A percentile compares a stretch with the other conserved stretches of the same genome.
phyloP scores from a whole-genome alignment of 2,329 filamentous ascomycete species.

The Blastomyces percursus region DNA sequence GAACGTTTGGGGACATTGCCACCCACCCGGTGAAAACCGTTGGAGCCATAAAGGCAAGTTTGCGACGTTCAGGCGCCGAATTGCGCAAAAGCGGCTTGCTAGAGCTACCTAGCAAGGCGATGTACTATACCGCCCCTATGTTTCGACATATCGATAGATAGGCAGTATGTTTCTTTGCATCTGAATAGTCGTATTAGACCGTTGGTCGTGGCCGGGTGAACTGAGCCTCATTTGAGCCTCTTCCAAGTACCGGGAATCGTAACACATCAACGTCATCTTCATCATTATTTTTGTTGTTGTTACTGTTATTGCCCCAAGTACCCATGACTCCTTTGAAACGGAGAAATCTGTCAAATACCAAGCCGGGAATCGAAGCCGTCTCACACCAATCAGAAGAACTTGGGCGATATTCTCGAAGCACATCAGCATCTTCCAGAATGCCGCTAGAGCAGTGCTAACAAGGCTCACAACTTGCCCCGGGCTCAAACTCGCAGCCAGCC shows the following conservation, averaged over 20 bases:
- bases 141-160: background rate
- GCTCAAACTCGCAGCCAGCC: background rate
- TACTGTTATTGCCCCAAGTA: too few relatives aligned
- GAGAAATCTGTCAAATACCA: too few relatives aligned
- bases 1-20: background rate
- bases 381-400: background rate
- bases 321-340: too few relatives aligned
- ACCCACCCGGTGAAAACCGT: background rate
- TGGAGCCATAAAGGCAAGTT: background rate
- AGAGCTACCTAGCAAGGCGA: background rate
- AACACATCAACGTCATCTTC: too few relatives aligned
- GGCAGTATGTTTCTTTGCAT: background rate
- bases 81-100: background rate
- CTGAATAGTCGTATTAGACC: background rate
- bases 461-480: background rate
- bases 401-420: too few relatives aligned
- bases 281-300: too few relatives aligned
- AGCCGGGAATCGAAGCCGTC: too few relatives aligned
- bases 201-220: too few relatives aligned
- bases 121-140: background rate
- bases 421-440: background rate
- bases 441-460: conserved; percentile 1
- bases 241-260: background rate
- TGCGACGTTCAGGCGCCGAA: background rate
- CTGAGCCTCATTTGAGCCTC: background rate